Conservation (phyloP, 2,329 filamentous ascomycete species). For the Verticillium longisporum region DNA sequence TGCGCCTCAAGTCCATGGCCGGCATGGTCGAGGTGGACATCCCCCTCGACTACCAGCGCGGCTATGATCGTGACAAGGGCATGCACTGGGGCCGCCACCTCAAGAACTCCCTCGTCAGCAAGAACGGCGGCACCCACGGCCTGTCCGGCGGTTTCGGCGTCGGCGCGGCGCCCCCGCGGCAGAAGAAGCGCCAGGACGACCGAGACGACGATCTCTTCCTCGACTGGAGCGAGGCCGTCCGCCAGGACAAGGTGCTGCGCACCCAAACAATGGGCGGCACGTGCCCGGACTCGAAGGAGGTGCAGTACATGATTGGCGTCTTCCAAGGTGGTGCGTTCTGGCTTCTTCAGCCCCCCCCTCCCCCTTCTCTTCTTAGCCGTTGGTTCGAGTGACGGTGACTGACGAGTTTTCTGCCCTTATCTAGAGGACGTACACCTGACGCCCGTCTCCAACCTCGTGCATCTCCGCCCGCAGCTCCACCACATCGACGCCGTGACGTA, state of each 20-base stretch:
- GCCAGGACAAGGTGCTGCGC: conserved; percentile 64
- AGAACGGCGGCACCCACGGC: conserved; percentile 60
- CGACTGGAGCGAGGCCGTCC: conserved; percentile 62
- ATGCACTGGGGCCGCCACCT: conserved; percentile 76
- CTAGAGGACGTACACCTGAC: conserved; percentile 81
- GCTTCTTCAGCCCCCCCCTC: not conserved
- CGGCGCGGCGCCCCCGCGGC: conserved; percentile 35
- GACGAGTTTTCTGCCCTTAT: not conserved
- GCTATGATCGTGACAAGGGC: conserved; percentile 81
- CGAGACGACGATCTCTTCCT: conserved; percentile 39
- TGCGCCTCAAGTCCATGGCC: conserved; percentile 75
- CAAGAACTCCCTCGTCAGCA: conserved; percentile 48
- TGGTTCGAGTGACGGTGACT: not conserved
- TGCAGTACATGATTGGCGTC: conserved; percentile 87
- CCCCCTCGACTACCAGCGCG: conserved; percentile 63
- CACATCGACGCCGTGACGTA: conserved; percentile 83
- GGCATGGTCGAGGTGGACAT: conserved; percentile 90
- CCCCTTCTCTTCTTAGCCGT: not conserved
- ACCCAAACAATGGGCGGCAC: conserved; percentile 84
- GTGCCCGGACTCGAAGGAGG: conserved; percentile 60
- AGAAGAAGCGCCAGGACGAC: conserved; percentile 23
- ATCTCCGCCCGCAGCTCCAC: conserved; percentile 86
- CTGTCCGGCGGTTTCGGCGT: conserved; percentile 68
- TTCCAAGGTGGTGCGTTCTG: conserved; percentile 66
- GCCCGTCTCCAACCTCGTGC: conserved; percentile 73